Evolutionary conservation across 176 grass and related monocot genomes (phyloP).

Genomic region (Zoysia pacifica): DNA sequence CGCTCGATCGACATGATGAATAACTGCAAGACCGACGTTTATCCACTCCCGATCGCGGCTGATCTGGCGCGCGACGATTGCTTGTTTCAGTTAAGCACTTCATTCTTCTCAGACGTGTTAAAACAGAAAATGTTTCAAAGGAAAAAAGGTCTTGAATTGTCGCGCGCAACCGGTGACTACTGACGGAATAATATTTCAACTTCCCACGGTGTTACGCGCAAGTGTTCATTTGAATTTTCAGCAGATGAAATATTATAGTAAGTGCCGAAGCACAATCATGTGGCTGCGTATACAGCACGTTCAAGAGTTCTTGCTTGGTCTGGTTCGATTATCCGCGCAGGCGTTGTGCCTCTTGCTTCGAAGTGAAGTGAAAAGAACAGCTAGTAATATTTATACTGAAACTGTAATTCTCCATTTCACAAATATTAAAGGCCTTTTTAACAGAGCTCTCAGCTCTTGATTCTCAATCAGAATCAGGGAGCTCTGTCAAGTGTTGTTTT

Average conservation of each 20-base stretch:
- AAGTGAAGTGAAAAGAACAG: background rate
- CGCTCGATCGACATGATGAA: background rate
- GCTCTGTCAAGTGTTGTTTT: too few species aligned
- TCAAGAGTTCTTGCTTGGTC: background rate
- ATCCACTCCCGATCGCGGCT: background rate
- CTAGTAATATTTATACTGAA: too few species aligned
- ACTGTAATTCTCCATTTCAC: too few species aligned
- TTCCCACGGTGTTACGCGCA: background rate
- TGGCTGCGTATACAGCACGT: background rate
- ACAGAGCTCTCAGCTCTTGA: too few species aligned
- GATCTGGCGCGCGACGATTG: background rate
- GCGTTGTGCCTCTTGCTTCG: background rate
- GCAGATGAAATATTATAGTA: too few species aligned
- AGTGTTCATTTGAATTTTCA: background rate
- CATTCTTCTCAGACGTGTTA: background rate
- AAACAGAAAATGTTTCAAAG: too few species aligned
- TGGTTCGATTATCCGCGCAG: background rate
- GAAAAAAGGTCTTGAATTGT: background rate
- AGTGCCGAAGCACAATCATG: background rate
- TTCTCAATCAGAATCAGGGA: too few species aligned
- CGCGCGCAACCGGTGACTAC: background rate
- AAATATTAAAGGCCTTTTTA: too few species aligned
- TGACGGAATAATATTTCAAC: background rate
- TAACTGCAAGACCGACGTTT: background rate
- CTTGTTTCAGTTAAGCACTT: background rate